Percentiles rank a stretch among this genome's conserved stretches.
These are phyloP conservation scores for Mycena capillaripes DNA, from an alignment of 768 basidiomycete genomes.

Conservation along the genomic window DNA sequence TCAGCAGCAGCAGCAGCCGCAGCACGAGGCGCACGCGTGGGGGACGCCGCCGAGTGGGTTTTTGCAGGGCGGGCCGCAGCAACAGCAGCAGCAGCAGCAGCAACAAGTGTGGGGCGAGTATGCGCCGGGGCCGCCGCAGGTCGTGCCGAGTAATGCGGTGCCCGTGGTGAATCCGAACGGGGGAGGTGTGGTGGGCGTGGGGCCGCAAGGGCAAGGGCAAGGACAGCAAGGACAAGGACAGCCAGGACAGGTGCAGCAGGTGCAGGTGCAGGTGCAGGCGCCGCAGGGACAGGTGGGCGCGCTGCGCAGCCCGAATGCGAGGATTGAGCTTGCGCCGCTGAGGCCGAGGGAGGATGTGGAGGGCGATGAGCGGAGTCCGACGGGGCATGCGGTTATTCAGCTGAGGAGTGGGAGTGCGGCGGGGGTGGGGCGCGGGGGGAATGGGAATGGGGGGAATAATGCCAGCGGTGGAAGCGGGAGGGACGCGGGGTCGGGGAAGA, in stretches of 20 bases:
- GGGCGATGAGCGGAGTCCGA: conserved; percentile 28
- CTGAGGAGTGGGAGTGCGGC: conserved; percentile 50
- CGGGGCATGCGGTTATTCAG: conserved; percentile 51
- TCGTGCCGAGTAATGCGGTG: too few relatives aligned
- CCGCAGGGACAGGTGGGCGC: conserved; percentile 39
- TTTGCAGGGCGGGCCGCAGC: conserved; percentile 13
- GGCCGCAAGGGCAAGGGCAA: too few relatives aligned
- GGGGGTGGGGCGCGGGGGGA: conserved; percentile 39
- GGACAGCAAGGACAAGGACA: too few relatives aligned
- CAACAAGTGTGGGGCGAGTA: conserved; percentile 28
- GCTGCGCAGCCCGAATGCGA: conserved; percentile 46
- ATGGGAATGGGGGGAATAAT: conserved; percentile 9
- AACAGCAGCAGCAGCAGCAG: not conserved
- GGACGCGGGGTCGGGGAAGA: conserved; percentile 57
- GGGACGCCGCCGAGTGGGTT: conserved; percentile 41
- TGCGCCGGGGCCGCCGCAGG: conserved; percentile 31
- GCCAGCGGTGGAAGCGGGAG: conserved; percentile 34
- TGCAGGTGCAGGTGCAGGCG: conserved; percentile 31
- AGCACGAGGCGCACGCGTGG: conserved; percentile 42
- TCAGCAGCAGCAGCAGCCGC: conserved; percentile 36
- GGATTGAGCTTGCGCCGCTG: conserved; percentile 73
- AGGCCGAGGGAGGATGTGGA: conserved; percentile 39
- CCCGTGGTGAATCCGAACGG: too few relatives aligned
- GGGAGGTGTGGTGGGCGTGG: too few relatives aligned
- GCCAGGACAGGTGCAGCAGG: too few relatives aligned